Percentiles rank a stretch among this genome's conserved stretches.
Evolutionary conservation across 495 filamentous ascomycete genomes (phyloP).

Genomic region (Elasticomyces elasticus): DNA sequence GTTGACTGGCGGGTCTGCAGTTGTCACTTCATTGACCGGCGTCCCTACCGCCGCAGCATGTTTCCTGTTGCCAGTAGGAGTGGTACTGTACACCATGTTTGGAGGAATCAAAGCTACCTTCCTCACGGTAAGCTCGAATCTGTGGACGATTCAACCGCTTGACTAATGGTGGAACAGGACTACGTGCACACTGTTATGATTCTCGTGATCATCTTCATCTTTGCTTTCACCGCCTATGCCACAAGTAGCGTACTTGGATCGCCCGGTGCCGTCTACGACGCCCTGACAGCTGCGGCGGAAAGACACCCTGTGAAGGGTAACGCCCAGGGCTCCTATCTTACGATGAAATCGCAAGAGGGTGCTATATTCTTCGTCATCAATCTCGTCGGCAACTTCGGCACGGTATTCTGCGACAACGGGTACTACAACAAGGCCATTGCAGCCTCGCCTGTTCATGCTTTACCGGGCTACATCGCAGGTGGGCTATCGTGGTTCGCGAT

Average conservation of each 20-base stretch:
- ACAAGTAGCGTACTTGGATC: constrained; percentile 68
- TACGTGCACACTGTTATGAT: constrained; percentile 83
- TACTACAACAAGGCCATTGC: constrained; percentile 77
- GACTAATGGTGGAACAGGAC: neutral
- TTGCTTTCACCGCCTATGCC: constrained; percentile 77
- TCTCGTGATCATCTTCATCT: constrained; percentile 81
- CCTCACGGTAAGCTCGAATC: constrained; percentile 40
- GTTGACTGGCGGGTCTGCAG: constrained; percentile 81
- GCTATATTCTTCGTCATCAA: constrained; percentile 97
- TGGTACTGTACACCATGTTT: constrained; percentile 57
- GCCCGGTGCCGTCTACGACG: constrained; percentile 71
- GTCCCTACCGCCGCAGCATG: constrained; percentile 82
- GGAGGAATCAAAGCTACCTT: constrained; percentile 71
- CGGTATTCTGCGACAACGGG: constrained; percentile 28
- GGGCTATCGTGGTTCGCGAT: constrained; percentile 94
- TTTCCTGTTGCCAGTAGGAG: constrained; percentile 79
- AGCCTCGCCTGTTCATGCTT: constrained; percentile 76
- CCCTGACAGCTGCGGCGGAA: constrained; percentile 58
- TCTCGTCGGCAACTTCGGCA: constrained; percentile 25
- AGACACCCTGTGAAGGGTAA: constrained; percentile 77
- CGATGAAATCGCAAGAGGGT: constrained; percentile 78
- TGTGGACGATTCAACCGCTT: neutral
- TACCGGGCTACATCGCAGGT: constrained; percentile 87
- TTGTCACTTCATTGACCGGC: constrained; percentile 74
- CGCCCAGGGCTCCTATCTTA: constrained; percentile 74